phyloP scores from a whole-genome alignment of 331 rosid species.

The Acacia pycnantha region DNA sequence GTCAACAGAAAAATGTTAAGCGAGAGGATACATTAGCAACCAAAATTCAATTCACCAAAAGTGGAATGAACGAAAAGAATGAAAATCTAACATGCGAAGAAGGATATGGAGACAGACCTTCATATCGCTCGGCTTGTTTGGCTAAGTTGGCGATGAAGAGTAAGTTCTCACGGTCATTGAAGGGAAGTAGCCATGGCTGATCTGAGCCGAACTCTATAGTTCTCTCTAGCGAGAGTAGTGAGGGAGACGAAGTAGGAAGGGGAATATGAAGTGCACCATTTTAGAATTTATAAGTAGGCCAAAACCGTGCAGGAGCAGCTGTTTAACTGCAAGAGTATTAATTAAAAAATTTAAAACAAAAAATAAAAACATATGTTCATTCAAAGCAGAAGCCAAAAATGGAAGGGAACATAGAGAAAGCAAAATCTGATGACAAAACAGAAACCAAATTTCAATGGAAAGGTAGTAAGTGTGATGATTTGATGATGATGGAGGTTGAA shows the following conservation, averaged over 20 bases:
- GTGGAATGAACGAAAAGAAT: constrained; percentile 11
- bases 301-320: background rate
- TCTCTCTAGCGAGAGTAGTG: constrained; percentile 12
- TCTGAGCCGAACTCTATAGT: background rate
- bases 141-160: constrained; percentile 58
- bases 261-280: background rate
- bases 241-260: background rate
- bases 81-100: background rate
- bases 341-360: no score
- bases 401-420: background rate
- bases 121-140: constrained; percentile 71
- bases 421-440: background rate
- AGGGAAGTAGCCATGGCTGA: constrained; percentile 46
- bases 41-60: background rate
- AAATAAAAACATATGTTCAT: no score
- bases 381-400: no score
- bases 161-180: constrained; percentile 42
- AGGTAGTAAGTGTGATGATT: background rate
- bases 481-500: background rate
- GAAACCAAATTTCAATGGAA: background rate
- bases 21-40: constrained; percentile 1
- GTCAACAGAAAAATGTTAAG: background rate
- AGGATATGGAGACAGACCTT: constrained; percentile 39
- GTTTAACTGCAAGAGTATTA: background rate
- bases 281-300: background rate